Base-by-base conservation (phyloP, 2,329 filamentous ascomycete species). In the Sporothrix globosa region DNA sequence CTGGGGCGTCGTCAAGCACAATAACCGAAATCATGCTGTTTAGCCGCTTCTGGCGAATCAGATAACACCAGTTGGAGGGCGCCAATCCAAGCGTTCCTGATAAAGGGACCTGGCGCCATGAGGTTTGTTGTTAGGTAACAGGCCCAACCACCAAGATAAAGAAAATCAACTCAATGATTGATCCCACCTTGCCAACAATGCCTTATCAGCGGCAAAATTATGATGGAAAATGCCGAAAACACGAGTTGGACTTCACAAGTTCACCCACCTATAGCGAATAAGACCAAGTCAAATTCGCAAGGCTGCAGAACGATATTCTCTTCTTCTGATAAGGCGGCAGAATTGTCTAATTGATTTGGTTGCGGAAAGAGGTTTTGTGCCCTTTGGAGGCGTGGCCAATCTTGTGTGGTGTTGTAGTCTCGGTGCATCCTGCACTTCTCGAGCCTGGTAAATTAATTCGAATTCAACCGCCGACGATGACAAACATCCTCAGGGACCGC, bases 251-350 rank as follows among this genome's bases (percentile, higher is more conserved):
- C 41, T 6, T 53, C 27, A 30, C 4, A 19, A 27, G n/a, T 67
- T 67, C 39, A 67, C 30, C 65, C 34, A 50, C 34, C n/a, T 60
- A 27, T 21, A 52, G 67, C 53, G 41, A 69, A 69, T 68, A 21
- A 67, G 30, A 19, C 6, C 10, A 39, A 21, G 4, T 19, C 5
- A 19, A 34, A 39, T 17, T 48, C n/a, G n/a, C 44, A 34, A 50
- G 60, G 60, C 60, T 65, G 60, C 30, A 41, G 19, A 19, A n/a
- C 14, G 13, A 19, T 10, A 11, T 30, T 21, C 17, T 24, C 21
- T 11, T 48, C n/a, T 39, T 14, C 27, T n/a, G 58, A 61, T 61
- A 61, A 44, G 58, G 58, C 58, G 39, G 56, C n/a, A 61, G 39
- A 61, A 46, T 24, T 27, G 58, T 17, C 11, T 24, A 27, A 17